Percentiles rank a stretch among this genome's conserved stretches.
phyloP scores from a whole-genome alignment of 2,329 filamentous ascomycete species.

The Phyllosticta paracitricarpa region DNA sequence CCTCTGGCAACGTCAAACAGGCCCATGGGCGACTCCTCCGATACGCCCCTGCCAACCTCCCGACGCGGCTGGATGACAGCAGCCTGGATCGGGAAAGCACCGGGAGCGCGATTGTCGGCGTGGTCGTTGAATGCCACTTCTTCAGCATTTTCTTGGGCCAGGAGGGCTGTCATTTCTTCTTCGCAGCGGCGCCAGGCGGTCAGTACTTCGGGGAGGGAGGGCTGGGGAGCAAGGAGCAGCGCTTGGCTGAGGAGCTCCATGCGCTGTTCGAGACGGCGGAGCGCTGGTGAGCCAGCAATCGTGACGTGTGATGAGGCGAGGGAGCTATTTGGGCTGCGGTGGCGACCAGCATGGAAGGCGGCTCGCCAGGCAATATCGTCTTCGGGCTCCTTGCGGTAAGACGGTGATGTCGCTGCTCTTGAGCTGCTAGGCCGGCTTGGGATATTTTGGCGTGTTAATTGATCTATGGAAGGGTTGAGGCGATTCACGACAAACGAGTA shows the following conservation, averaged over 20 bases:
- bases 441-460: not conserved
- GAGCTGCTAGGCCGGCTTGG: not conserved
- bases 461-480: constrained; percentile 28
- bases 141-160: constrained; percentile 56
- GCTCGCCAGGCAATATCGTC: constrained; percentile 72
- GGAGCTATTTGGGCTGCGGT: constrained; percentile 35
- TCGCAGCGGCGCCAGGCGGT: constrained; percentile 68
- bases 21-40: constrained; percentile 42
- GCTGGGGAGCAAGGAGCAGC: constrained; percentile 60
- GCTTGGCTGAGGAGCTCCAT: constrained; percentile 72
- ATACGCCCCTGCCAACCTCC: constrained; percentile 32
- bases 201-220: constrained; percentile 63
- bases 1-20: constrained; percentile 43
- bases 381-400: constrained; percentile 17
- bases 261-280: constrained; percentile 68
- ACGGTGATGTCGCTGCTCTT: not conserved
- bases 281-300: constrained; percentile 31
- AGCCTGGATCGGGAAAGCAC: constrained; percentile 31
- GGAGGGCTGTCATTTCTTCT: constrained; percentile 59
- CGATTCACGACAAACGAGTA: constrained; percentile 74
- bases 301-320: constrained; percentile 26
- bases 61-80: constrained; percentile 27
- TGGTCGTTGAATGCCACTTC: constrained; percentile 63
- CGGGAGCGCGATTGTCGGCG: constrained; percentile 46
- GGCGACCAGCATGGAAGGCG: constrained; percentile 67